These are phyloP conservation scores for Ramaria rubella DNA, from an alignment of 768 basidiomycete genomes.

Conservation along the genomic window DNA sequence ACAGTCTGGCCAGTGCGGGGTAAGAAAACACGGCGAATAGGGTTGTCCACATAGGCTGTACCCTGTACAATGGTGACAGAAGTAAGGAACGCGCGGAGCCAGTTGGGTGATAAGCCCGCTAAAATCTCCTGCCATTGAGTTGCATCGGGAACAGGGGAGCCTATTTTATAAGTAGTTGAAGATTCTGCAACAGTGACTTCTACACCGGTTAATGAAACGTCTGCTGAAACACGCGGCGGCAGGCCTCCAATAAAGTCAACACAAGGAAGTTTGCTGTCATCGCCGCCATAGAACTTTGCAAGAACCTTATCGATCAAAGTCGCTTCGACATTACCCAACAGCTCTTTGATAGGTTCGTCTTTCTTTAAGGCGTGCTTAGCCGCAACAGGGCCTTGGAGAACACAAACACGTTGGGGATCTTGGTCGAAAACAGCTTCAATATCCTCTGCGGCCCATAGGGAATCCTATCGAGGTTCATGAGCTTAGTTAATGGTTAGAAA, in stretches of 20 bases:
- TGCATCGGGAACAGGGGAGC: conserved; percentile 45
- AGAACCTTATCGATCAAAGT: conserved; percentile 74
- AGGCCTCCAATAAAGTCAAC: conserved; percentile 76
- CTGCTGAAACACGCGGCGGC: conserved; percentile 25
- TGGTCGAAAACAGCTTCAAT: conserved; percentile 99
- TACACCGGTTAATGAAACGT: conserved; percentile 9
- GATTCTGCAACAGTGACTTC: conserved; percentile 32
- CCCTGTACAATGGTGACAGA: conserved; percentile 86
- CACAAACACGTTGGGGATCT: conserved; percentile 96
- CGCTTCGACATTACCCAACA: conserved; percentile 82
- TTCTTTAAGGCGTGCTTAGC: conserved; percentile 80
- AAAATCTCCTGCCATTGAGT: conserved; percentile 78
- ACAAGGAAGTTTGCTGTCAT: conserved; percentile 66
- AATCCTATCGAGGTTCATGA: conserved; percentile 52
- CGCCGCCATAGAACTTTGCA: conserved; percentile 68
- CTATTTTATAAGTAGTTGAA: conserved; percentile 40
- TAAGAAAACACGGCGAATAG: conserved; percentile 76
- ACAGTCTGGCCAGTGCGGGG: conserved; percentile 79
- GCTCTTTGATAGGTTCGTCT: conserved; percentile 90
- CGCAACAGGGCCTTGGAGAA: conserved; percentile 95
- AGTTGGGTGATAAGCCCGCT: conserved; percentile 73
- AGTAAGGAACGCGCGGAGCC: conserved; percentile 81
- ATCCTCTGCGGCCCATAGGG: conserved; percentile 96
- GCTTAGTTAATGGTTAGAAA: background rate
- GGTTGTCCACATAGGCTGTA: conserved; percentile 79